Percentiles rank a stretch among this genome's conserved stretches.
phyloP scores from a whole-genome alignment of 2,329 filamentous ascomycete genomes.

The Neocatenulostroma microsporum region DNA sequence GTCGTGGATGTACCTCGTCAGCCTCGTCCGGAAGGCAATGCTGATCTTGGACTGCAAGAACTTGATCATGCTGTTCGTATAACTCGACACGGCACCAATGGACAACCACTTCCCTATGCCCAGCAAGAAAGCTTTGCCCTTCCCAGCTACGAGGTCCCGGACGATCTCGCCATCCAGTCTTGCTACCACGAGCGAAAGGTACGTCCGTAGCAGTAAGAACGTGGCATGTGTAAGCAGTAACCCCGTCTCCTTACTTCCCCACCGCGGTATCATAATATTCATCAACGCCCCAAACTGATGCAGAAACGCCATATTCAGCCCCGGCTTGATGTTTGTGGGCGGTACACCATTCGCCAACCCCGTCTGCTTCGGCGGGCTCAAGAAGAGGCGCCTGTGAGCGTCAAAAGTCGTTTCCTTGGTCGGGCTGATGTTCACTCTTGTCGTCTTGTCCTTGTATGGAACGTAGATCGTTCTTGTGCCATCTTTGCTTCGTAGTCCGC shows the following conservation, averaged over 20 bases:
- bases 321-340: constrained; percentile 83
- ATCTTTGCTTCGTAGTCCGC: constrained; percentile 82
- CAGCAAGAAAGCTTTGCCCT: constrained; percentile 79
- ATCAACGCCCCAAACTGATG: constrained; percentile 94
- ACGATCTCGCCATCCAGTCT: constrained; percentile 94
- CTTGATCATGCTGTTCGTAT: constrained; percentile 99
- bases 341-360: constrained; percentile 61
- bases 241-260: constrained; percentile 92
- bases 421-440: constrained; percentile 82
- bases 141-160: constrained; percentile 87
- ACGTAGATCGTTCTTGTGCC: constrained; percentile 93
- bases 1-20: constrained; percentile 96
- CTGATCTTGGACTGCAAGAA: constrained; percentile 96
- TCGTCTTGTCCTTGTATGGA: constrained; percentile 77
- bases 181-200: constrained; percentile 86
- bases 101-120: constrained; percentile 94
- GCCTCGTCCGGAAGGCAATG: constrained; percentile 89
- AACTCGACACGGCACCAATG: constrained; percentile 85
- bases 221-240: constrained; percentile 79
- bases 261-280: constrained; percentile 95
- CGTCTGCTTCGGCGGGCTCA: constrained; percentile 69
- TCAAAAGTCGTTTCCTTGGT: constrained; percentile 94
- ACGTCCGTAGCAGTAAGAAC: constrained; percentile 86
- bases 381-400: constrained; percentile 84
- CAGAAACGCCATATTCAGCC: constrained; percentile 87